Evolutionary conservation across 305 asterid genomes (phyloP), one percentile per base, ranked within the genome.

Genomic region (Nicotiana rustica): DNA sequence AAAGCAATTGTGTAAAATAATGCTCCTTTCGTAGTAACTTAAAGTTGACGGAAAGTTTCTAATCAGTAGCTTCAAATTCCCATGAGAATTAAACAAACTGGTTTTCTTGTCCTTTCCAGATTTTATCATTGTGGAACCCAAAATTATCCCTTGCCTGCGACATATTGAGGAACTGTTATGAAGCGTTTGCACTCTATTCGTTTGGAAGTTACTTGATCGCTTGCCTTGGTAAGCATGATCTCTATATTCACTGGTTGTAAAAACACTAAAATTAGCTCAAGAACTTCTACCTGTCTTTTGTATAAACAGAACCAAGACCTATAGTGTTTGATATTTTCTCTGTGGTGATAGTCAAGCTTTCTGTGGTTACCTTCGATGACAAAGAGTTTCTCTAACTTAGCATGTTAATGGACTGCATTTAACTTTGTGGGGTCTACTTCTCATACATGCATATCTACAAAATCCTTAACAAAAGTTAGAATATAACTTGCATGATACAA

Each of bases 191-290:
- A 21, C 90, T 94, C 67, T 96, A 96, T 89, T 93, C 99, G 66
- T 96, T 96, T 76, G 99, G 99, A 69, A 96, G 97, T 90, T 96
- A 94, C 95, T 89, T 96, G 89, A 86, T 91, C 83, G 97, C 95
- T 59, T 96, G 98, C 90, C 99, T 96, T 59, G 99, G 99, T 96
- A 87, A 90, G 94, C 29, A 15, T 65, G 5, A 18, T 15, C 31
- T 75, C 60, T 75, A 13, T 33, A 70, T 81, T 29, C 77, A 41
- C 70, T 25, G 71, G 52, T 10, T 12, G 12, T 9, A 25, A 19
- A 73, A 52, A 8, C 38, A 75, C 17, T 0, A 7, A 41, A 13
- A 36, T 3, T 25, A 75, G 35, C 62, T 49, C 64, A 75, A 49
- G 64, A 52, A 49, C 44, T 25, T 52, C 79, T 75, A 25, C 10